Evolutionary conservation across 768 basidiomycete species (phyloP).

Genomic region (Tricholoma sp.): DNA sequence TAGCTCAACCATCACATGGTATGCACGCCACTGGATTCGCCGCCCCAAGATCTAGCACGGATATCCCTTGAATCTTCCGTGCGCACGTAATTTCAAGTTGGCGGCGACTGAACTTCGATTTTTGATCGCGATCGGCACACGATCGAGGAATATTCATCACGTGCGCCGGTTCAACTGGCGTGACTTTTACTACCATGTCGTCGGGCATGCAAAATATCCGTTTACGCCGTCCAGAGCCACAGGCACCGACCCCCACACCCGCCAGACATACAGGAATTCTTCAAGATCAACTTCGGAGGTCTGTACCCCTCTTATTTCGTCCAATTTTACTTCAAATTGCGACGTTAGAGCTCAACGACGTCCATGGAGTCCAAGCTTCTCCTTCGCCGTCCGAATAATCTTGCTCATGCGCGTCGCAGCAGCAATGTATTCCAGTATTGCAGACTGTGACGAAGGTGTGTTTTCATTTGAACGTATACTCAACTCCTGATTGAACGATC

Average conservation of each 20-base stretch:
- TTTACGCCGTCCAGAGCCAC: conserved; percentile 39
- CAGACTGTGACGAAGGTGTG: conserved; percentile 95
- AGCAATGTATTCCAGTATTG: conserved; percentile 94
- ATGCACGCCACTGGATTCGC: conserved; percentile 6
- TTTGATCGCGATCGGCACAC: conserved; percentile 14
- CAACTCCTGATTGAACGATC: not conserved
- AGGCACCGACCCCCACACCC: conserved; percentile 23
- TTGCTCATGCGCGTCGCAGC: conserved; percentile 73
- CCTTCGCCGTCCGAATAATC: conserved; percentile 77
- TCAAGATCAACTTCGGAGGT: conserved; percentile 79
- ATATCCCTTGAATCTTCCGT: not conserved
- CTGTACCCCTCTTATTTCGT: conserved; percentile 3
- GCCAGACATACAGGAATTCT: conserved; percentile 62
- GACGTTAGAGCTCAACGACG: conserved; percentile 53
- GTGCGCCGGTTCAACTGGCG: no score
- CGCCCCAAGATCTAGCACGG: not conserved
- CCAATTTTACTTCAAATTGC: conserved; percentile 1
- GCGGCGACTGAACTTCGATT: not conserved
- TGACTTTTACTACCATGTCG: conserved; percentile 20
- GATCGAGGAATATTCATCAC: conserved; percentile 4
- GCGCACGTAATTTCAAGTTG: not conserved
- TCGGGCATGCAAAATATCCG: conserved; percentile 42
- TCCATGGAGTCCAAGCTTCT: conserved; percentile 85
- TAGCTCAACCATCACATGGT: conserved; percentile 8
- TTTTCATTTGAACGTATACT: not conserved